Conservation (phyloP, 305 asterid genomes). For the Fraxinus sp. region DNA sequence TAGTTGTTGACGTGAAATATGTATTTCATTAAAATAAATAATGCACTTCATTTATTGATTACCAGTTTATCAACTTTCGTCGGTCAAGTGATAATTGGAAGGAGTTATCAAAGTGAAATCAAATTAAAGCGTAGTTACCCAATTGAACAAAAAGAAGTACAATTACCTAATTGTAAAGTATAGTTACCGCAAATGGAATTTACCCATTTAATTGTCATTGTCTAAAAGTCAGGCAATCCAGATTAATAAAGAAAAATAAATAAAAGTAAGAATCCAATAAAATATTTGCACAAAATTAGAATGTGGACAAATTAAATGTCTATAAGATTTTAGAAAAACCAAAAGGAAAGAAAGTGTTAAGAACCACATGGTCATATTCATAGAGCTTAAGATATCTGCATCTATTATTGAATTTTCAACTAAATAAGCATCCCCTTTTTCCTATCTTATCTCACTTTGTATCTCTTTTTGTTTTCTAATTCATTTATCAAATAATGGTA, state of each 20-base stretch:
- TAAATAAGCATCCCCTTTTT: background rate
- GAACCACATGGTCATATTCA: slow-evolving; percentile 13
- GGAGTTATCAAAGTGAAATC: background rate
- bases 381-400: slow-evolving; percentile 6
- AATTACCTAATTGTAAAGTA: background rate
- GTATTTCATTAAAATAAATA: background rate
- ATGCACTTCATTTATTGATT: background rate
- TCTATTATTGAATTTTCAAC: background rate
- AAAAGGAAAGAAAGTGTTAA: background rate
- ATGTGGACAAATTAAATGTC: background rate
- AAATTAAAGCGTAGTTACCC: background rate
- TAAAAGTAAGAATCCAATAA: background rate
- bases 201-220: background rate
- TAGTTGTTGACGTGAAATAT: background rate
- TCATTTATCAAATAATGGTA: slow-evolving; percentile 14
- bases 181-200: background rate
- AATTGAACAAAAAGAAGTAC: background rate
- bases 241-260: background rate
- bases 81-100: background rate
- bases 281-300: background rate
- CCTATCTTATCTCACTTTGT: background rate
- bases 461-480: background rate
- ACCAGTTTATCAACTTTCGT: background rate
- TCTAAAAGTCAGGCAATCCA: background rate
- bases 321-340: background rate